Evolutionary conservation across 1,284 basidiomycete species (phyloP), one percentile per base, ranked within the genome.

Genomic region (Earliella scabrosa): DNA sequence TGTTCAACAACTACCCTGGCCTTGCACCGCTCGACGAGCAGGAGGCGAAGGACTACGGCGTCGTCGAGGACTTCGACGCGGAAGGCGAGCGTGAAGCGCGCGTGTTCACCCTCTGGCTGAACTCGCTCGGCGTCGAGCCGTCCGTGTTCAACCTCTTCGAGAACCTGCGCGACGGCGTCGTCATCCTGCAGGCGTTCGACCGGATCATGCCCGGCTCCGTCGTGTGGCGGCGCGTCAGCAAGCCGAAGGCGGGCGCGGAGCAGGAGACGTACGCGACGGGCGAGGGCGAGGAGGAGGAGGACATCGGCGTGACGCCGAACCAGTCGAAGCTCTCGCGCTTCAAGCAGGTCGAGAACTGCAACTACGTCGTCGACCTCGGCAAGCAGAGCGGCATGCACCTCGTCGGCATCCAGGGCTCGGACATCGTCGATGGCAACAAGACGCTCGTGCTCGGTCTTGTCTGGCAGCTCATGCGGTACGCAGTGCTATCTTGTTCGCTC

Each of bases 271-370:
- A 66, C 40, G 75, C 66, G 31, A 69, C 67, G 11, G 77, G 65
- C 4, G 81, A 82, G 3, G 88, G 80, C 23, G 90, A 90, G 39
- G 88, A 87, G 58, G 89, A 83, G 53, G 85, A 82, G 52, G 90
- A 92, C 60, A 88, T 88, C 43, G 89, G 88, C 27, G 86, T 89
- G 45, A 89, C 82, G 7, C 89, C 88, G 9, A 89, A 86, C 64
- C 91, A 91, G 69, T 90, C 89, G 69, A 91, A 87, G 52, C 80
- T 99, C 21, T 95, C 94, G 34, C 82, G 95, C 52, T 99, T 98
- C 83, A 99, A 99, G 81, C 88, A 88, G 41, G 95, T 99, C 32
- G 97, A 99, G 76, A 99, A 99, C 76, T 98, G 94, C 51, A 99
- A 99, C 73, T 99, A 99, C 68, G 88, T 81, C 4, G 90, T 98